Base-by-base conservation (phyloP, 2,329 filamentous ascomycete genomes). In the Venturia effusa region DNA sequence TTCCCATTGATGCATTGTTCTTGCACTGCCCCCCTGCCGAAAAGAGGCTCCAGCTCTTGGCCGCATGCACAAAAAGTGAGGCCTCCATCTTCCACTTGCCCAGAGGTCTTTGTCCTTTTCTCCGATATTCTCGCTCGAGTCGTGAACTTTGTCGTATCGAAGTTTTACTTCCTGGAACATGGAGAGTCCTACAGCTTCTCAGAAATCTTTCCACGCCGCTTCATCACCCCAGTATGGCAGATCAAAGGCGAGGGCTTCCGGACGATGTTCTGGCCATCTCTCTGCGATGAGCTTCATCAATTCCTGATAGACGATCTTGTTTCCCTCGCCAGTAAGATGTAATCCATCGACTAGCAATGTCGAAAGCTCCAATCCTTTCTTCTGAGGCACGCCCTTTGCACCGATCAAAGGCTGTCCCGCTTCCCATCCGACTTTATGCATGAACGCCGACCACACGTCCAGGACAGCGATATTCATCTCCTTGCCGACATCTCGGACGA, bases 401-500 rank as follows among this genome's bases (percentile, higher is more conserved):
- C 92, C 81, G 19, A 78, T 74, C 39, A 86, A 70, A 4, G 78
- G 74, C 51, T 80, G 75, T 11, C 78, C 80, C 68, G 76, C 74
- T 19, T 77, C 71, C 76, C 83, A 86, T 1, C 80, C 81, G 2
- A 80, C 78, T 59, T 83, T 80, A 63, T 84, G 79, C 86, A 96
- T 90, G 69, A 97, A 82, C 0, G 84, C 85, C 66, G 84, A 82
- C 85, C 90, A 95, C 1, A 97, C 81, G 74, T 97, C 90, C 24
- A 95, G 77, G 59, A 74, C 78, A 2, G 82, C 88, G 0, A 89
- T 78, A 62, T 87, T 80, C 66, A 85, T 81, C 74, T 72, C 80
- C 74, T 77, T 89, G n/a, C 39, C 60, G 37, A 62, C 32, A 34
- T 45, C 43, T 24, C 60, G 60, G 19, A 62, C 60, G n/a, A n/a